Percentiles rank a stretch among this genome's conserved stretches.
Evolutionary conservation across 495 filamentous ascomycete genomes (phyloP).

Genomic region (Coniosporium apollinis): DNA sequence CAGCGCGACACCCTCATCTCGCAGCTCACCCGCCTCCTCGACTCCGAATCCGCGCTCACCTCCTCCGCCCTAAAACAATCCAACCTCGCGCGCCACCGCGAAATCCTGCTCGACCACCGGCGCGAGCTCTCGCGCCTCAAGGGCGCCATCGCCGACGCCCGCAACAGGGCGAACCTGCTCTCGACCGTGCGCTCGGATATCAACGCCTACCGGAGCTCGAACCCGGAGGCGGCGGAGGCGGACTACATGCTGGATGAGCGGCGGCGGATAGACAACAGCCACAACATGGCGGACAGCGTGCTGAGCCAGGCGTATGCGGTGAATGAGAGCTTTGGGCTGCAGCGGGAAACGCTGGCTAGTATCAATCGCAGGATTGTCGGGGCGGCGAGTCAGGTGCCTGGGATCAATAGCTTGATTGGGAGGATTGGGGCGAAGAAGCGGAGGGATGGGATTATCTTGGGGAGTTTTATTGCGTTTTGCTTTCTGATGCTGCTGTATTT

Average conservation of each 20-base stretch:
- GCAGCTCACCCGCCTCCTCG: constrained; percentile 76
- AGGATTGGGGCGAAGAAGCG: constrained; percentile 92
- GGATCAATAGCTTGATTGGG: constrained; percentile 81
- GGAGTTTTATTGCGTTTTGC: constrained; percentile 76
- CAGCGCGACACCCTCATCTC: constrained; percentile 70
- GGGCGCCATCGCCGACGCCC: constrained; percentile 47
- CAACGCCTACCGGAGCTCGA: constrained; percentile 63
- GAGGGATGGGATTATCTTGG: constrained; percentile 87
- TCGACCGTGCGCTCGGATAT: constrained; percentile 85
- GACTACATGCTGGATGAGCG: constrained; percentile 97
- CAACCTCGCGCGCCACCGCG: constrained; percentile 82
- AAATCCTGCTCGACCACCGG: constrained; percentile 73
- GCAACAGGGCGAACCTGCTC: constrained; percentile 81
- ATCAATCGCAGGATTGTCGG: constrained; percentile 79
- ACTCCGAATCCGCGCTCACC: constrained; percentile 79
- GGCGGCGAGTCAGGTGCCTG: constrained; percentile 78
- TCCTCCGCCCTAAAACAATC: constrained; percentile 87
- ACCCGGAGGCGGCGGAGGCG: constrained; percentile 66
- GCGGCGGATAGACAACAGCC: constrained; percentile 62
- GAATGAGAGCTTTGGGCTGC: constrained; percentile 74
- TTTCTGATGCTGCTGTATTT: constrained; percentile 78
- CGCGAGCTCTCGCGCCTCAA: constrained; percentile 63
- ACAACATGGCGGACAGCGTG: constrained; percentile 76
- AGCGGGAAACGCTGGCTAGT: constrained; percentile 69
- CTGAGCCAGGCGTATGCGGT: constrained; percentile 94